Conservation (phyloP, 768 basidiomycete genomes). For the Boletus bicolor region DNA sequence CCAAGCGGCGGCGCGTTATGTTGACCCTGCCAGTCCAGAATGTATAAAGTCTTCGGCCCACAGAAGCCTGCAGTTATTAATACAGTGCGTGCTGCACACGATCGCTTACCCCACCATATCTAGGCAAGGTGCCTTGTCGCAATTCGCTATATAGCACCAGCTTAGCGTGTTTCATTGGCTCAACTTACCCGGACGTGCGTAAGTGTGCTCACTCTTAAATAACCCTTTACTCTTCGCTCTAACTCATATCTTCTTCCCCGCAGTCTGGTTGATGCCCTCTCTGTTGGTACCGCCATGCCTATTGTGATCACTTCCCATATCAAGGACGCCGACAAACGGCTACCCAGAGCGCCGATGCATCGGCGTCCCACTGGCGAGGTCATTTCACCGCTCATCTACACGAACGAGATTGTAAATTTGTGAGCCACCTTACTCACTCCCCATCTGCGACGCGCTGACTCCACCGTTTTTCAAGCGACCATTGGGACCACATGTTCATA, state of each 20-base stretch:
- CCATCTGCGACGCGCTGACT: neutral
- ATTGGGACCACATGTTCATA: conserved; percentile 70
- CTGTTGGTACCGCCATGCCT: conserved; percentile 21
- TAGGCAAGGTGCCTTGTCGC: neutral
- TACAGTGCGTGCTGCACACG: conserved; percentile 12
- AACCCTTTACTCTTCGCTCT: conserved; percentile 5
- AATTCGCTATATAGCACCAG: conserved; percentile 17
- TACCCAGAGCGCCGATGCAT: conserved; percentile 38
- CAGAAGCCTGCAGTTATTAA: conserved; percentile 18
- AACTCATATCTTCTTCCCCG: conserved; percentile 11
- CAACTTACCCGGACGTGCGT: conserved; percentile 18
- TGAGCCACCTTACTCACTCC: conserved; percentile 31
- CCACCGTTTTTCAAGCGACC: conserved; percentile 44
- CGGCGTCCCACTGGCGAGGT: conserved; percentile 47
- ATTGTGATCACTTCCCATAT: conserved; percentile 17
- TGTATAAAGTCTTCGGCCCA: conserved; percentile 13
- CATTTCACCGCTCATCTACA: conserved; percentile 55
- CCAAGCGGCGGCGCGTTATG: conserved; percentile 15
- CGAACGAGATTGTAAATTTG: conserved; percentile 51
- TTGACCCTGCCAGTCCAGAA: conserved; percentile 21
- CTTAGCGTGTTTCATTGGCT: conserved; percentile 6
- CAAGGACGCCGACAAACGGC: conserved; percentile 46
- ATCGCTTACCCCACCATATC: conserved; percentile 19
- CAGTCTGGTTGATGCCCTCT: conserved; percentile 26
- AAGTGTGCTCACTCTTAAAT: conserved; percentile 20